phyloP scores from a whole-genome alignment of 2,329 filamentous ascomycete genomes.

The Amesomyces nigricolor region DNA sequence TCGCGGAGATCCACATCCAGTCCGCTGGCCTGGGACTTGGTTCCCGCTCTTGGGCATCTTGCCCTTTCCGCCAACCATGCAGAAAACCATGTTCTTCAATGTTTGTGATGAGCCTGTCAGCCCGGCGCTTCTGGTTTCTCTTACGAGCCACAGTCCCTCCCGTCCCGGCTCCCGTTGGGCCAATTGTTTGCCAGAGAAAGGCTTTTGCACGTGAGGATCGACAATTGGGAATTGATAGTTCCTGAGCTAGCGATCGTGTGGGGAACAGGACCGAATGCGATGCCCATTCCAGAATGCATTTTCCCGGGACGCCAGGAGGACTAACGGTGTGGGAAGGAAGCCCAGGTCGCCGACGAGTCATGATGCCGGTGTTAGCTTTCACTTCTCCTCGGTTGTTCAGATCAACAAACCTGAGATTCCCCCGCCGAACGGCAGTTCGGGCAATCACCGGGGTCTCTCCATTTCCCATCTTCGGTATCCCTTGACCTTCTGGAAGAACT shows the following conservation, averaged over 20 bases:
- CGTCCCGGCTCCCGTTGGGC: not conserved
- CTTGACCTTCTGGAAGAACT: too few relatives aligned
- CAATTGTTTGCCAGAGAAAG: not conserved
- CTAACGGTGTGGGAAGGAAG: too few relatives aligned
- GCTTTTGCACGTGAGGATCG: conserved; percentile 3
- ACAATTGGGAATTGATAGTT: not conserved
- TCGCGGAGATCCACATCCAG: not conserved
- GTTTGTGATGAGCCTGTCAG: not conserved
- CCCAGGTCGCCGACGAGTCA: too few relatives aligned
- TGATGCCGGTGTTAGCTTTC: too few relatives aligned
- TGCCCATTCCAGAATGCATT: not conserved
- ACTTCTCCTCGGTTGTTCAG: too few relatives aligned
- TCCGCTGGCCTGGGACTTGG: not conserved
- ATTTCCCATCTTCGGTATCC: too few relatives aligned
- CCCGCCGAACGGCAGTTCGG: too few relatives aligned
- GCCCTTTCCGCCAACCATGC: not conserved
- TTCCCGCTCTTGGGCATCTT: not conserved
- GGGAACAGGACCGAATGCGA: not conserved
- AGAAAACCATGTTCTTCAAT: not conserved
- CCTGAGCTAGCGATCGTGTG: not conserved
- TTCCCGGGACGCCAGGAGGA: not conserved
- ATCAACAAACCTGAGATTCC: too few relatives aligned
- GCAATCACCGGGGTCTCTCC: too few relatives aligned
- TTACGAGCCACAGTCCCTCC: too few relatives aligned
- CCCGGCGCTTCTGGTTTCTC: too few relatives aligned